phyloP scores from a whole-genome alignment of 805 yeast genomes.

The Suhomyces xylopsoci region DNA sequence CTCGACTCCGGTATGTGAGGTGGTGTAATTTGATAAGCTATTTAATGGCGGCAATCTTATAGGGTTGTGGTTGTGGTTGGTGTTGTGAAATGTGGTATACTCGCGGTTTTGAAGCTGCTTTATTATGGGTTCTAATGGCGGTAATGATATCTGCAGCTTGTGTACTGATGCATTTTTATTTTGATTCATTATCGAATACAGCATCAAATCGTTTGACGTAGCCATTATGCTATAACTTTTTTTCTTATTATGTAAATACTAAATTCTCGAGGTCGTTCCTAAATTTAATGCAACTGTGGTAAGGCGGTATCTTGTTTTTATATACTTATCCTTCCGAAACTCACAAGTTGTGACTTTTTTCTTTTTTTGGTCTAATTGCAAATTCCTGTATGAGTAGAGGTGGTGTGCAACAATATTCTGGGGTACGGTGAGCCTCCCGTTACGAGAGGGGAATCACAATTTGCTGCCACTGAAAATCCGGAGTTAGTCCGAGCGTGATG shows the following conservation, averaged over 20 bases:
- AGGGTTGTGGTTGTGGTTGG: background rate
- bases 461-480: conserved; percentile 1
- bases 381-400: conserved; percentile 5
- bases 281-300: background rate
- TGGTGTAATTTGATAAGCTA: conserved; percentile 7
- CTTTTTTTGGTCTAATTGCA: conserved; percentile 3
- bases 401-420: conserved; percentile 2
- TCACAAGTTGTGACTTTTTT: background rate
- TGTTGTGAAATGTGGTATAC: background rate
- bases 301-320: conserved; percentile 1
- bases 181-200: conserved; percentile 38
- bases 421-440: conserved; percentile 1
- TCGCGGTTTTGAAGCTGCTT: conserved; percentile 2
- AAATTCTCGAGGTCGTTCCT: background rate
- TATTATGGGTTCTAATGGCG: conserved; percentile 9
- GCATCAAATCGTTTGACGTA: conserved; percentile 34
- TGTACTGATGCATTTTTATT: background rate
- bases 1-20: background rate
- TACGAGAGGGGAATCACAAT: background rate
- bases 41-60: conserved; percentile 8
- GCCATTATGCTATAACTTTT: conserved; percentile 9
- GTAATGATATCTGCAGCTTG: conserved; percentile 4
- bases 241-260: background rate
- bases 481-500: conserved; percentile 1
- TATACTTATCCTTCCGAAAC: background rate